Evolutionary conservation across 805 yeast species (phyloP).

Genomic region (Yarrowia yakushimensis): DNA sequence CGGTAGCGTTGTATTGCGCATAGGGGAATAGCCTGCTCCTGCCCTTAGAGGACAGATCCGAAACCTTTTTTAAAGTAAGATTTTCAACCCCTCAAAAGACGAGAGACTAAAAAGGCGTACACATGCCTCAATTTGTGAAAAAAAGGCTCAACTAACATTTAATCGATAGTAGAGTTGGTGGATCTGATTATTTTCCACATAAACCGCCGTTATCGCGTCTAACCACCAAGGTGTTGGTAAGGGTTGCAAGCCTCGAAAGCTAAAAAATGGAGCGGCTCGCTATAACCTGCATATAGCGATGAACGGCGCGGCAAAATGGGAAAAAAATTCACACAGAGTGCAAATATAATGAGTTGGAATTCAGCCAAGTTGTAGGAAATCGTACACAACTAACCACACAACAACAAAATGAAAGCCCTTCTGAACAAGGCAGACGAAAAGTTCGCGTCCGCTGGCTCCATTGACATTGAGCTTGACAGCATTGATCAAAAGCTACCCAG

Average conservation of each 20-base stretch:
- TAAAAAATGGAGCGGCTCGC: conserved; percentile 14
- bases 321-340: background rate
- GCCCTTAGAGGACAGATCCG: conserved; percentile 2
- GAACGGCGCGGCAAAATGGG: conserved; percentile 3
- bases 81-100: background rate
- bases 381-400: background rate
- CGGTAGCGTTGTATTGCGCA: background rate
- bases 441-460: background rate
- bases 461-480: conserved; percentile 17
- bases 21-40: background rate
- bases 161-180: too few relatives aligned
- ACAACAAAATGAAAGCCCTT: background rate
- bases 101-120: background rate
- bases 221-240: conserved; percentile 6
- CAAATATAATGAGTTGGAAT: background rate
- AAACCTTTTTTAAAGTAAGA: background rate
- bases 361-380: background rate
- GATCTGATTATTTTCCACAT: background rate
- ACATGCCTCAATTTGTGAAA: background rate
- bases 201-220: background rate
- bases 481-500: conserved; percentile 13
- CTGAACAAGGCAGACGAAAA: conserved; percentile 18
- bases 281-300: conserved; percentile 13
- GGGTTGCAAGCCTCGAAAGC: conserved; percentile 19
- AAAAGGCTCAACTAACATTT: background rate